phyloP scores from a whole-genome alignment of 2,329 filamentous ascomycete genomes.

The Lachnellula cervina region DNA sequence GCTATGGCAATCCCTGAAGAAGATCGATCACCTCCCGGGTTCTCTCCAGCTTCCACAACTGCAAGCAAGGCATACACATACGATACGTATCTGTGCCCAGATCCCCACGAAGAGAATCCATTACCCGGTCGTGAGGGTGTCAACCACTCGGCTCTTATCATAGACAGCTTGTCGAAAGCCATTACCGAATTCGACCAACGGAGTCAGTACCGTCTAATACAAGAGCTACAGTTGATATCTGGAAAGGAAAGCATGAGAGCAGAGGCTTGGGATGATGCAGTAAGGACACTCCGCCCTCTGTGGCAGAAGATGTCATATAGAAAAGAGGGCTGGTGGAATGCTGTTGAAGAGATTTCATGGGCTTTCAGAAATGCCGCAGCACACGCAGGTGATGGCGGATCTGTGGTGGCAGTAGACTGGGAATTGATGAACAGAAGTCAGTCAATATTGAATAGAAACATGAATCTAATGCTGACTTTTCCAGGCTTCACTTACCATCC shows the following conservation, averaged over 20 bases:
- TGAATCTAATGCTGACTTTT: slow-evolving; percentile 17
- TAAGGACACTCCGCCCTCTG: slow-evolving; percentile 50
- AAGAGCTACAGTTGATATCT: slow-evolving; percentile 51
- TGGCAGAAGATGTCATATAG: slow-evolving; percentile 55
- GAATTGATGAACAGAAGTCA: slow-evolving; percentile 56
- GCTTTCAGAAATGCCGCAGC: slow-evolving; percentile 53
- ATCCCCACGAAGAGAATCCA: slow-evolving; percentile 56
- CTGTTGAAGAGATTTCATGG: slow-evolving; percentile 58
- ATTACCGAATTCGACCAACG: slow-evolving; percentile 50
- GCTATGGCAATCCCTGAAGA: slow-evolving; percentile 56
- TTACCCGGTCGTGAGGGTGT: slow-evolving; percentile 43
- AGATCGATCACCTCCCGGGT: slow-evolving; percentile 48
- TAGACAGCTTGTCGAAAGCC: slow-evolving; percentile 48
- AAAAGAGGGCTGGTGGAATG: slow-evolving; percentile 54
- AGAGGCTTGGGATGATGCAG: slow-evolving; percentile 48
- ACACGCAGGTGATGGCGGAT: slow-evolving; percentile 46
- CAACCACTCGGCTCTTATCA: slow-evolving; percentile 52
- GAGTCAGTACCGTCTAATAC: slow-evolving; percentile 47
- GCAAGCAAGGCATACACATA: slow-evolving; percentile 52
- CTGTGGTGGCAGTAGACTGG: slow-evolving; percentile 60
- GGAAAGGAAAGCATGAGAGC: slow-evolving; percentile 50
- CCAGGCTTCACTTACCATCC: slow-evolving; percentile 49
- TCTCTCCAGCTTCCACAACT: slow-evolving; percentile 41
- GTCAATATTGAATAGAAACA: slow-evolving; percentile 19
- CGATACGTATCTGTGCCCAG: slow-evolving; percentile 62